Conservation (phyloP, 148 eudicot genomes). For the Agrostemma githago region DNA sequence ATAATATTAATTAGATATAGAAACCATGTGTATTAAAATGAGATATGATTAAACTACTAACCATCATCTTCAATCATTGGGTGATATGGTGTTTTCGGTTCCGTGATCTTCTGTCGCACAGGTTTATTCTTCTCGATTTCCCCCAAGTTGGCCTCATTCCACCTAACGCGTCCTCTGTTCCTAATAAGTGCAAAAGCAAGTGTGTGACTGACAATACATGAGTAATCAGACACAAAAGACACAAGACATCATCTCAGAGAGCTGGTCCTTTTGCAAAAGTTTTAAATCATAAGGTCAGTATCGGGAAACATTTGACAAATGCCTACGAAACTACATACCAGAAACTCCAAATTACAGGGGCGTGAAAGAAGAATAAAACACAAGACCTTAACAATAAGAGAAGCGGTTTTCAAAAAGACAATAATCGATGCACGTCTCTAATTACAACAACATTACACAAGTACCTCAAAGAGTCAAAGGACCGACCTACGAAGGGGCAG, state of each 20-base stretch:
- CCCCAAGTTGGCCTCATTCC: slow-evolving; percentile 81
- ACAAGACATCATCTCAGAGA: neutral
- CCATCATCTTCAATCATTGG: slow-evolving; percentile 76
- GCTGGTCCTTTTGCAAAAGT: neutral
- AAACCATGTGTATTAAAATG: neutral
- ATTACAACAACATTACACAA: neutral
- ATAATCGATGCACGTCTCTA: neutral
- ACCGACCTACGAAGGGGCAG: neutral
- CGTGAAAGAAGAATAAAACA: neutral
- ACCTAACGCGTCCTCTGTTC: slow-evolving; percentile 62
- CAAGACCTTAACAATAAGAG: neutral
- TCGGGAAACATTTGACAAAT: neutral
- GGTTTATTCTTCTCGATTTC: slow-evolving; percentile 94
- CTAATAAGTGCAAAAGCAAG: slow-evolving; percentile 16
- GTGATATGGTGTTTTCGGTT: slow-evolving; percentile 97
- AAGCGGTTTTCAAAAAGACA: neutral
- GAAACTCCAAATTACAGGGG: neutral
- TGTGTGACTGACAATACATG: slow-evolving; percentile 2
- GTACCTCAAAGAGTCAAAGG: neutral
- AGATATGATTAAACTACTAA: slow-evolving; percentile 19
- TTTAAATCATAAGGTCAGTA: no score
- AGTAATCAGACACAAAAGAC: neutral
- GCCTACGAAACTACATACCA: neutral
- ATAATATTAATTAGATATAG: neutral
- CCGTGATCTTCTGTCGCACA: slow-evolving; percentile 90